A percentile compares a stretch with the other conserved stretches of the same genome.
Conservation (phyloP, 192 early-diverging fungal species). For the Helicostylum pulchrum region DNA sequence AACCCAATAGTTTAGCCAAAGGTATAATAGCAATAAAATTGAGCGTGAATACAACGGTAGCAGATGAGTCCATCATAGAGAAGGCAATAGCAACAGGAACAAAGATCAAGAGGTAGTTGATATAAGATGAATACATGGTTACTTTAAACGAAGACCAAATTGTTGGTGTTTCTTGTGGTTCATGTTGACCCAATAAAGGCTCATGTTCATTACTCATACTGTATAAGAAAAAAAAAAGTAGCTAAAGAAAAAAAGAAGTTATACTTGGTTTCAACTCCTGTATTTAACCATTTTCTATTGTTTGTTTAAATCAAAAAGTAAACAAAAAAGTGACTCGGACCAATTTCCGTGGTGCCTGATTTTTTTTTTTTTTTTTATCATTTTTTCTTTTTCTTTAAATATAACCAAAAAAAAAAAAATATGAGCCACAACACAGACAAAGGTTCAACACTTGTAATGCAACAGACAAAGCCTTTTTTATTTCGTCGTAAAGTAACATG, state of each 20-base stretch:
- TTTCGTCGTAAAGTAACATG: too few relatives aligned
- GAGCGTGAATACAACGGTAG: conserved; percentile 67
- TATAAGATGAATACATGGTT: conserved; percentile 52
- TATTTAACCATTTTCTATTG: too few relatives aligned
- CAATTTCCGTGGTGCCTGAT: too few relatives aligned
- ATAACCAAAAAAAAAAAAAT: too few relatives aligned
- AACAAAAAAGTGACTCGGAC: too few relatives aligned
- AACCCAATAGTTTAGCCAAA: conserved; percentile 67
- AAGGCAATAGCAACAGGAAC: conserved; percentile 78
- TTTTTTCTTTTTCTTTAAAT: too few relatives aligned
- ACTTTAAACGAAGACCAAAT: conserved; percentile 46
- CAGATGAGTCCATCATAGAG: conserved; percentile 50
- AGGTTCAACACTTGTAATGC: too few relatives aligned
- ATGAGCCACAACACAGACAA: too few relatives aligned
- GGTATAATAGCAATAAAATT: conserved; percentile 93
- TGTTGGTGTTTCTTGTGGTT: background rate
- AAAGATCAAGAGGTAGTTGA: conserved; percentile 73
- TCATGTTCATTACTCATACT: conserved; percentile 16
- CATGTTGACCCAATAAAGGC: conserved; percentile 10
- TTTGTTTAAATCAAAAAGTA: too few relatives aligned
- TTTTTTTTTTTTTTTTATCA: too few relatives aligned
- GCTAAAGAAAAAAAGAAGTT: background rate
- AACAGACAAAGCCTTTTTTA: too few relatives aligned
- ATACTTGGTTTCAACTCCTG: too few relatives aligned
- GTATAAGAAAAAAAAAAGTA: background rate